phyloP scores from a whole-genome alignment of 164 flowering plant genomes.

The Chloranthus sessilifolius region DNA sequence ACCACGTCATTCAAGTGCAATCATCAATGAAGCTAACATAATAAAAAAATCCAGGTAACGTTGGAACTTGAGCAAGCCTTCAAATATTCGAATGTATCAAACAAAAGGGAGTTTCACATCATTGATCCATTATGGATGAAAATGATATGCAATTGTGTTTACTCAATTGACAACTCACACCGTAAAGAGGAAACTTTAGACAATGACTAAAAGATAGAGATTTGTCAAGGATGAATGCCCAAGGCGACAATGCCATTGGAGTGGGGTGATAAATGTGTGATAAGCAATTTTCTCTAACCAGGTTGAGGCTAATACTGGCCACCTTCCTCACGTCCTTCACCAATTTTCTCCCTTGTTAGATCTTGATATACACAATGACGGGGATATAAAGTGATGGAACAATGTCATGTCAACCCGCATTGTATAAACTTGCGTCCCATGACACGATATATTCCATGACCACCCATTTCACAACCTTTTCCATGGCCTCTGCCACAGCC shows the following conservation, averaged over 20 bases:
- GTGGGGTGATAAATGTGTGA: too few relatives aligned
- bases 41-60: background rate
- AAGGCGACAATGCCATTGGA: too few relatives aligned
- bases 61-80: background rate
- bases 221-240: background rate
- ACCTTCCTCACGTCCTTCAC: background rate
- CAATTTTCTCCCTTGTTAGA: constrained; percentile 1
- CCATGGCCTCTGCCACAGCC: background rate
- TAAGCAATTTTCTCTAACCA: background rate
- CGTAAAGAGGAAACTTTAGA: background rate
- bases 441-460: background rate
- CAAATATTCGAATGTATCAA: background rate
- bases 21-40: background rate
- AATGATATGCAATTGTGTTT: background rate
- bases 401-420: background rate
- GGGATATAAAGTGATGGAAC: background rate
- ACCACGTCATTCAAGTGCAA: background rate
- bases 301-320: too few relatives aligned
- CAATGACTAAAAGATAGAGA: background rate
- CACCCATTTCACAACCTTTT: constrained; percentile 1
- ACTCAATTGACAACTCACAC: too few relatives aligned
- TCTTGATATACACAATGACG: background rate
- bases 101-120: background rate
- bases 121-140: background rate
- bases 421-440: background rate